Base-by-base conservation (phyloP, 2,329 filamentous ascomycete species). In the Daldinia sp. region DNA sequence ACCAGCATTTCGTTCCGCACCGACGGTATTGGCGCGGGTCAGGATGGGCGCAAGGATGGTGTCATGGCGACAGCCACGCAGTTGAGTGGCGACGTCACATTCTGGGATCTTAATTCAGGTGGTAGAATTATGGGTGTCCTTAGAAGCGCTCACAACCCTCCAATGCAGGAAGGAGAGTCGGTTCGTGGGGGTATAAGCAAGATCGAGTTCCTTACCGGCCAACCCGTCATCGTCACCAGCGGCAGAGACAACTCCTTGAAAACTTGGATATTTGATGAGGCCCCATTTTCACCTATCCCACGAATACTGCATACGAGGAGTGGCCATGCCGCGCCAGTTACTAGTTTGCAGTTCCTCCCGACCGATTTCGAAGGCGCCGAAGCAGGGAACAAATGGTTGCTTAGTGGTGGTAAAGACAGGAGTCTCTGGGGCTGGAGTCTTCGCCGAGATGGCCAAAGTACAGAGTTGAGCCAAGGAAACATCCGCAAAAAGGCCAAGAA, bases 371-470 rank as follows among this genome's bases (percentile, higher is more conserved):
- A 98, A 71, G 94, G 94, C 13, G 88, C 93, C 5, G 94, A 97
- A 70, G 88, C 89, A 41, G 88, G 88, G 45, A 95, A 94, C 59
- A 98, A 98, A 78, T 98, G 94, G 94, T 81, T 98, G 5, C 82
- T 99, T 57, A 97, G 93, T 72, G 92, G 92, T 69, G 94, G 93
- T 61, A 86, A 88, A 71, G 96, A 99, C 73, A 87, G 93, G 68
- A 97, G 93, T 77, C 82, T 99, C 2, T 98, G 95, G 94, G 94
- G 92, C 1, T 97, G 96, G 88, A 98, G 94, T 83, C 80, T 99
- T 75, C 90, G 95, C 41, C 91, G 92, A 53, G 95, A 99, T 75
- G 94, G 93, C 1, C 96, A 99, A 78, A 97, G 93, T 75, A 88
- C 91, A 1, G 95, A 99, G 77, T 81, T 99, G 34, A 97, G 93